phyloP scores from a whole-genome alignment of 164 flowering plant genomes.

The Umbilicus rupestris region DNA sequence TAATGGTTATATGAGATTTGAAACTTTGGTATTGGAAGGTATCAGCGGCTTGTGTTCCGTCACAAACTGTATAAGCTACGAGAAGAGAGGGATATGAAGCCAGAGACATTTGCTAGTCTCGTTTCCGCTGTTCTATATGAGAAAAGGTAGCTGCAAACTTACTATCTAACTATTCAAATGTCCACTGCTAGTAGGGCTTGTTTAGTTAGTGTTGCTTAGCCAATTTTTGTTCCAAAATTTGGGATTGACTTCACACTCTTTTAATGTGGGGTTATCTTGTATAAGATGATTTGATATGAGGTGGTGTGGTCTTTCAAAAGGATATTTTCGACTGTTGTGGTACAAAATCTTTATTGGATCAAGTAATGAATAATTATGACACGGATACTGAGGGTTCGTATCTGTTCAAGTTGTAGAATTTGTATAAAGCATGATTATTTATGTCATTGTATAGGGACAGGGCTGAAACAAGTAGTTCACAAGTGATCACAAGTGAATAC shows the following conservation, averaged over 20 bases:
- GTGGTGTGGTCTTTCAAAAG: too few species aligned
- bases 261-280: too few species aligned
- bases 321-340: too few species aligned
- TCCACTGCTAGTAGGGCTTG: background rate
- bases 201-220: background rate
- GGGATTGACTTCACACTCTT: background rate
- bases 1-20: background rate
- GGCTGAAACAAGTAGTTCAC: background rate
- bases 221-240: background rate
- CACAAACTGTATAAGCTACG: conserved; percentile 86
- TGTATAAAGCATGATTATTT: too few species aligned
- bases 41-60: conserved; percentile 77
- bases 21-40: conserved; percentile 25
- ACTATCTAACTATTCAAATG: background rate
- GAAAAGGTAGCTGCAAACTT: conserved; percentile 49
- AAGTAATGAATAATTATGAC: too few species aligned
- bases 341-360: too few species aligned
- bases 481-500: background rate
- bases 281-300: too few species aligned
- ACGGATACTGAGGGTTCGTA: too few species aligned
- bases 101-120: conserved; percentile 88
- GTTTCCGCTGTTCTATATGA: conserved; percentile 90
- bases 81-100: conserved; percentile 95
- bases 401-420: too few species aligned
- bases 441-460: too few species aligned